Evolutionary conservation across 176 grass and related monocot genomes (phyloP).

Genomic region (Stipa capillata): DNA sequence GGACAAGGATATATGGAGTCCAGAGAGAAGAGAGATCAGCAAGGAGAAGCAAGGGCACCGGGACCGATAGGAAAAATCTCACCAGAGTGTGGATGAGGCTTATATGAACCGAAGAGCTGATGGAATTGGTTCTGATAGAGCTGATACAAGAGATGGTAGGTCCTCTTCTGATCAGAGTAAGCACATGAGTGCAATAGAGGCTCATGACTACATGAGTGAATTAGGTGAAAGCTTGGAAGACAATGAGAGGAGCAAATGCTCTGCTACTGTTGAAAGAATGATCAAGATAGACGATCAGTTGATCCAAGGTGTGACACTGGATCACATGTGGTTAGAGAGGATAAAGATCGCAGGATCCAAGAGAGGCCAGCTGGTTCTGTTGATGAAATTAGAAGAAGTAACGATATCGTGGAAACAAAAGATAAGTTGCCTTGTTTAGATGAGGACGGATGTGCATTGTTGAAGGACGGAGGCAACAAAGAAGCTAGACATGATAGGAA

Average conservation of each 20-base stretch:
- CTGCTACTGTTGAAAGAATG: neutral
- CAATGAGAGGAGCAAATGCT: conserved; percentile 1
- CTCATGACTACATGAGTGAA: conserved; percentile 24
- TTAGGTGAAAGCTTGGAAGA: conserved; percentile 19
- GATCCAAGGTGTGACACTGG: conserved; percentile 8
- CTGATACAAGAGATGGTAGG: conserved; percentile 32
- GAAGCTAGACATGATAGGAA: conserved; percentile 25
- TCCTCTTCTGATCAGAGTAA: conserved; percentile 6
- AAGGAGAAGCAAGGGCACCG: conserved; percentile 32
- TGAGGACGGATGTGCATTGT: conserved; percentile 13
- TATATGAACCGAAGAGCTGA: conserved; percentile 7
- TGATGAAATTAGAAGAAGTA: conserved; percentile 2
- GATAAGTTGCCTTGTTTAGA: conserved; percentile 26
- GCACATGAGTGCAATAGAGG: conserved; percentile 14
- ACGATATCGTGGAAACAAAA: conserved; percentile 4
- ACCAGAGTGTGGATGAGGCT: conserved; percentile 32
- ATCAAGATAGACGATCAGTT: conserved; percentile 10
- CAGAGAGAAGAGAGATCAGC: conserved; percentile 43
- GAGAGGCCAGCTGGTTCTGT: conserved; percentile 3
- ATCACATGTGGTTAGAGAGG: conserved; percentile 5
- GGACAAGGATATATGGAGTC: conserved; percentile 23
- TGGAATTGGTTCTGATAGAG: conserved; percentile 21
- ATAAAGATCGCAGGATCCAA: conserved; percentile 1
- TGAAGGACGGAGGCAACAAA: conserved; percentile 11
- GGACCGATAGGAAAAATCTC: conserved; percentile 19